A percentile compares a stretch with the other conserved stretches of the same genome.
Conservation (phyloP, 192 early-diverging fungal species). For the Pilaira anomala region DNA sequence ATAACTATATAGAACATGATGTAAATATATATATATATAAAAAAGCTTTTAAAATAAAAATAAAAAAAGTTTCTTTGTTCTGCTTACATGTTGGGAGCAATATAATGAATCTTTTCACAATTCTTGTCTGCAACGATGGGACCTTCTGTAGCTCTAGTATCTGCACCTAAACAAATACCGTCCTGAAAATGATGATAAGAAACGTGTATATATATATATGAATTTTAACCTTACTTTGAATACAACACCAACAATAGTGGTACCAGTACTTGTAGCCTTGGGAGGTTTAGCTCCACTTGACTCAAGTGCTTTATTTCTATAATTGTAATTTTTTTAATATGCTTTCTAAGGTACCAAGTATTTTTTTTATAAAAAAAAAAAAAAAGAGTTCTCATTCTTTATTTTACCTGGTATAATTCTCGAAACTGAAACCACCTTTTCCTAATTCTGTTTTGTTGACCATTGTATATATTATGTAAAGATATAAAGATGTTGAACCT, state of each 20-base stretch:
- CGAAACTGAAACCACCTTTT: conserved; percentile 83
- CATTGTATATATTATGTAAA: conserved; percentile 41
- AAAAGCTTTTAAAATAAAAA: too few species aligned
- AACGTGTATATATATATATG: too few species aligned
- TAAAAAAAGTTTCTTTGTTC: too few species aligned
- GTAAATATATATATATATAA: not conserved
- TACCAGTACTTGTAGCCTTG: conserved; percentile 91
- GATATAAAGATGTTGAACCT: not conserved
- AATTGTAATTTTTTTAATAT: not conserved
- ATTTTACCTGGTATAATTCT: conserved; percentile 72
- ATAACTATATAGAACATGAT: conserved; percentile 37
- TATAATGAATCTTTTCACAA: conserved; percentile 97
- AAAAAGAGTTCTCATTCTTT: too few species aligned
- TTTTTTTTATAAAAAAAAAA: not conserved
- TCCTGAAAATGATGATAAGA: conserved; percentile 47
- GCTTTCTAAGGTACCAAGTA: not conserved
- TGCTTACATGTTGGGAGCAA: conserved; percentile 89
- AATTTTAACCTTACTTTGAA: conserved; percentile 66
- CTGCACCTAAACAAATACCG: conserved; percentile 91
- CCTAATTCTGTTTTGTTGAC: conserved; percentile 44
- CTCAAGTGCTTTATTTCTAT: conserved; percentile 74
- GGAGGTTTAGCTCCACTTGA: conserved; percentile 77
- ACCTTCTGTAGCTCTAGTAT: conserved; percentile 94
- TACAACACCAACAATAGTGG: conserved; percentile 92
- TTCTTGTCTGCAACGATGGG: conserved; percentile 98